Evolutionary conservation across 306 rosid genomes (phyloP).

Genomic region (Cicer pinnatifidum): DNA sequence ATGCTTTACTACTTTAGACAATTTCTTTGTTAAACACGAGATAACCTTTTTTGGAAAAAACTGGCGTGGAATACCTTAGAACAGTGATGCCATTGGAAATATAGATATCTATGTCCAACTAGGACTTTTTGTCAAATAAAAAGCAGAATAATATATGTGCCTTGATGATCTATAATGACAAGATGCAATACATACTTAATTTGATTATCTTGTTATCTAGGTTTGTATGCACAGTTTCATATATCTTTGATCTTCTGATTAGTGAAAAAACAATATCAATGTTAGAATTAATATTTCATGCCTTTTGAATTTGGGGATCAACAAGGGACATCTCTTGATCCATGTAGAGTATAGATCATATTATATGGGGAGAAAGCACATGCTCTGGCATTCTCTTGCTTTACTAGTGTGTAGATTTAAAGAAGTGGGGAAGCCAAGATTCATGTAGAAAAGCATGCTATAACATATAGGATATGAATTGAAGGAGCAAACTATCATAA

Average conservation of each 20-base stretch:
- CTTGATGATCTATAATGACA: not conserved
- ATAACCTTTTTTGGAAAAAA: not conserved
- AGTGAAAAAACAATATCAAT: not conserved
- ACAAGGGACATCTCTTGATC: conserved; percentile 9
- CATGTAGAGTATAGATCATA: not conserved
- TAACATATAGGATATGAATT: conserved; percentile 17
- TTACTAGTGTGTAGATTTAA: conserved; percentile 1
- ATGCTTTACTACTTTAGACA: not conserved
- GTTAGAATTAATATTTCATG: not conserved
- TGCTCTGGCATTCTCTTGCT: conserved; percentile 21
- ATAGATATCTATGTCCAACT: not conserved
- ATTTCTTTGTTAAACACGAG: not conserved
- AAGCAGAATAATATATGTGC: not conserved
- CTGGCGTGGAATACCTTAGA: not conserved
- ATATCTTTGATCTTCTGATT: not conserved
- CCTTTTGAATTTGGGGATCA: conserved; percentile 6
- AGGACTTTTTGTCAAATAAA: not conserved
- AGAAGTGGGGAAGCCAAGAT: not conserved
- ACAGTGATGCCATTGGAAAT: conserved; percentile 11
- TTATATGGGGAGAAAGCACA: conserved; percentile 8
- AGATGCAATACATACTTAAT: not conserved
- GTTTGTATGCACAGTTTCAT: not conserved
- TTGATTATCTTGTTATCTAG: conserved; percentile 2
- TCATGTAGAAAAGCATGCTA: conserved; percentile 12
- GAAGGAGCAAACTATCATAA: not conserved